Percentiles rank a stretch among this genome's conserved stretches.
These are phyloP conservation scores for Diaporthe ilicicola DNA, from an alignment of 2,329 filamentous ascomycete genomes.

Conservation along the genomic window DNA sequence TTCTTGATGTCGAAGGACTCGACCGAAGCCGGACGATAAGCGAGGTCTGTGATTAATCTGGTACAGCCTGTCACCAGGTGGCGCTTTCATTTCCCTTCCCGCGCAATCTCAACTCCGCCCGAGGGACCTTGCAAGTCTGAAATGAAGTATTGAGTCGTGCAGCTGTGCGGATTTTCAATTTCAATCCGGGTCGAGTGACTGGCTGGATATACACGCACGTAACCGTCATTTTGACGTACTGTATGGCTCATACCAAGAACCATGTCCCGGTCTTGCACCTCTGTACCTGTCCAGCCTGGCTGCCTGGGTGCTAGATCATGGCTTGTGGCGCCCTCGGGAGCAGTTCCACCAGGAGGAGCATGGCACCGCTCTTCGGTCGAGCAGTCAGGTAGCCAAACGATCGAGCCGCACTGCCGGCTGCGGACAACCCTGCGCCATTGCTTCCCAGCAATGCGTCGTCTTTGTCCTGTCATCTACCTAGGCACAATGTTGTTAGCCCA, in stretches of 20 bases:
- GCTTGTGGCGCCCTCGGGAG: neutral
- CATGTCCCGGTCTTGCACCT: neutral
- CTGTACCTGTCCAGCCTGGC: neutral
- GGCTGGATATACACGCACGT: neutral
- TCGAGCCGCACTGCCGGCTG: neutral
- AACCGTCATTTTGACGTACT: constrained; percentile 7
- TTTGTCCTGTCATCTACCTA: neutral
- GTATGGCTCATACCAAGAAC: neutral
- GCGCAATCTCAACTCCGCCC: neutral
- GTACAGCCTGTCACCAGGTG: neutral
- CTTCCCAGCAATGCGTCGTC: neutral
- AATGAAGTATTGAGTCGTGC: constrained; percentile 17
- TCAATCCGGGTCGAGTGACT: neutral
- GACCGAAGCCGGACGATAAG: neutral
- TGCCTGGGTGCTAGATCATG: neutral
- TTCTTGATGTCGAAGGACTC: neutral
- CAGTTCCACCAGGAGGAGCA: neutral
- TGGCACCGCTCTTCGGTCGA: neutral
- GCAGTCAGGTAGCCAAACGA: neutral
- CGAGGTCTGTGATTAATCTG: neutral
- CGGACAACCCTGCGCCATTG: neutral
- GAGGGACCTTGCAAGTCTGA: constrained; percentile 4
- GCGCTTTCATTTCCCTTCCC: constrained; percentile 1
- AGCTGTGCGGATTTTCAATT: neutral
- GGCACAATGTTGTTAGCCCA: neutral